These are phyloP conservation scores for Xylaria sp. DNA, from an alignment of 2,329 filamentous ascomycete species.

Conservation along the genomic window DNA sequence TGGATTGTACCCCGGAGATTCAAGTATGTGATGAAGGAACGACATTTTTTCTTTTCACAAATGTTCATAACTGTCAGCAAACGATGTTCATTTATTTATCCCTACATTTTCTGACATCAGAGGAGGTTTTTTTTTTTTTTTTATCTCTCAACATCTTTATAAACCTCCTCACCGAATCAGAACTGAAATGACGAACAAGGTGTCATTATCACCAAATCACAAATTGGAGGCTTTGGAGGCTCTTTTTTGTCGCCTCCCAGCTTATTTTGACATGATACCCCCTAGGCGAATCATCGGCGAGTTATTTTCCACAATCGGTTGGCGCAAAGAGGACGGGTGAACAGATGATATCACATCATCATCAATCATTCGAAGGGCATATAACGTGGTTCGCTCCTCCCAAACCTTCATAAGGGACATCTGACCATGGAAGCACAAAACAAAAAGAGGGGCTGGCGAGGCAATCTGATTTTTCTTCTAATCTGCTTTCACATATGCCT, in stretches of 20 bases:
- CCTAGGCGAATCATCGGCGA: slow-evolving; percentile 11
- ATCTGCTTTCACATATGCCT: neutral
- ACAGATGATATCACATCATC: slow-evolving; percentile 9
- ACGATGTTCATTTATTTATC: slow-evolving; percentile 16
- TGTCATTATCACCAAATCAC: slow-evolving; percentile 9
- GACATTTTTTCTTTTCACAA: neutral
- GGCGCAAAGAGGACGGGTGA: slow-evolving; percentile 15
- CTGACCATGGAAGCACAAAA: slow-evolving; percentile 3
- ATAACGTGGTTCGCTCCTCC: slow-evolving; percentile 1
- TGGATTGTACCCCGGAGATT: slow-evolving; percentile 46
- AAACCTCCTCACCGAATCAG: slow-evolving; percentile 7
- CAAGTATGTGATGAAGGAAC: slow-evolving; percentile 38
- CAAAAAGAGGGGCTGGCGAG: neutral
- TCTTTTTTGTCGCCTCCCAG: neutral
- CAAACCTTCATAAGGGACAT: neutral
- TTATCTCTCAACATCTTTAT: neutral
- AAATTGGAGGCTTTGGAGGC: slow-evolving; percentile 9
- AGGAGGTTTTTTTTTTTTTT: neutral
- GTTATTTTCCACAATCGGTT: neutral
- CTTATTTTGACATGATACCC: slow-evolving; percentile 32
- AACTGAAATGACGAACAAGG: slow-evolving; percentile 7
- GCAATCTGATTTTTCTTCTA: neutral
- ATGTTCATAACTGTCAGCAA: slow-evolving; percentile 9
- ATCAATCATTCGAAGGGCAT: slow-evolving; percentile 16
- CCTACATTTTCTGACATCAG: slow-evolving; percentile 1